Evolutionary conservation across 2,329 filamentous ascomycete genomes (phyloP).

Genomic region (Fusarium nelsonii): DNA sequence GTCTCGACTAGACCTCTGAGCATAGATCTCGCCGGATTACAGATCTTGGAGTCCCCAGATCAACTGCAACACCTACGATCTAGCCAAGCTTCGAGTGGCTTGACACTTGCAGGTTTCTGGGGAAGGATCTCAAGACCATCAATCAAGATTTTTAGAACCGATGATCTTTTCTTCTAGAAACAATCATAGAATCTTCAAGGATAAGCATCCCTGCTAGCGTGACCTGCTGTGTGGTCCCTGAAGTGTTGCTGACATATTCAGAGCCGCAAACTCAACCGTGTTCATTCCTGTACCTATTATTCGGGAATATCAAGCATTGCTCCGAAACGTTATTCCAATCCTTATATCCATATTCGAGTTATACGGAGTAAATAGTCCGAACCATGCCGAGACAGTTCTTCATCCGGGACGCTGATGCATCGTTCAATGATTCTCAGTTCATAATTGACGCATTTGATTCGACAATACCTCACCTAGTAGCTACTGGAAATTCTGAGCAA

Average conservation of each 20-base stretch:
- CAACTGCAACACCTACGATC: not conserved
- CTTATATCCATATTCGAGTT: not conserved
- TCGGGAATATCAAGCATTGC: not conserved
- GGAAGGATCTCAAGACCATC: slow-evolving; percentile 12
- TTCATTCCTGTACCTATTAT: not conserved
- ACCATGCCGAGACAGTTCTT: slow-evolving; percentile 40
- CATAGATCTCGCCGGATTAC: not conserved
- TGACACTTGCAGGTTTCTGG: not conserved
- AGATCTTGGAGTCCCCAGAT: slow-evolving; percentile 1
- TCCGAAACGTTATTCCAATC: not conserved
- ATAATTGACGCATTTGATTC: slow-evolving; percentile 51
- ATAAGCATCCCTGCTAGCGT: slow-evolving; percentile 44
- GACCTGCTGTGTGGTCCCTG: slow-evolving; percentile 19
- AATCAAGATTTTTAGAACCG: slow-evolving; percentile 2
- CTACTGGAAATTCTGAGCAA: slow-evolving; percentile 47
- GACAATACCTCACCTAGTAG: slow-evolving; percentile 46
- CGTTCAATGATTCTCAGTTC: slow-evolving; percentile 47
- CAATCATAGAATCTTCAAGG: slow-evolving; percentile 23
- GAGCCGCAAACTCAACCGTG: slow-evolving; percentile 20
- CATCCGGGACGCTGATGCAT: slow-evolving; percentile 42
- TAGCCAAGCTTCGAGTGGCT: not conserved
- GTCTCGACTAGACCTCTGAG: not conserved
- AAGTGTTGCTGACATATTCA: slow-evolving; percentile 19
- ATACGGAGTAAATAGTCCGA: not conserved
- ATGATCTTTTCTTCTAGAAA: slow-evolving; percentile 27